phyloP scores from a whole-genome alignment of 1,284 basidiomycete species.

The Microstroma glucosiphilum region DNA sequence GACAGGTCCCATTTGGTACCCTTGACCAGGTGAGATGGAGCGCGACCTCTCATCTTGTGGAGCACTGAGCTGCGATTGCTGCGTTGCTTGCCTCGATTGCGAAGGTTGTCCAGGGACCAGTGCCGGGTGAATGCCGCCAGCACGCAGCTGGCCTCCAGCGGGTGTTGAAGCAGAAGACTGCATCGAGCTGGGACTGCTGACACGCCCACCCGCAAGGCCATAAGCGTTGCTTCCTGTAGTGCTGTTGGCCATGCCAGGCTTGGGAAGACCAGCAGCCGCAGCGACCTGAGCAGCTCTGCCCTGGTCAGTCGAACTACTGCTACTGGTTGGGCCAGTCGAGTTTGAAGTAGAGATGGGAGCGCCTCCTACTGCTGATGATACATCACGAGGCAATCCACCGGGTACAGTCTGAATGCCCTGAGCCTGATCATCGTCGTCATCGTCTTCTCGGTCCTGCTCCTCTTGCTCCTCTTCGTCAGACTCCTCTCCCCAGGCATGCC shows the following conservation, averaged over 20 bases:
- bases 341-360: not conserved
- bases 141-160: constrained; percentile 4
- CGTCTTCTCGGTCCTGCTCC: constrained; percentile 41
- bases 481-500: constrained; percentile 30
- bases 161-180: not conserved
- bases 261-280: constrained; percentile 6
- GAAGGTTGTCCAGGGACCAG: constrained; percentile 18
- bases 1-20: not conserved
- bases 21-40: not conserved
- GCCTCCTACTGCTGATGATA: not conserved
- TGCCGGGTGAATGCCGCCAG: constrained; percentile 21
- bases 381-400: no score
- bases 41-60: constrained; percentile 21
- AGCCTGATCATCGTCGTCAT: constrained; percentile 18
- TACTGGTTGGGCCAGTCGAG: constrained; percentile 14
- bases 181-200: constrained; percentile 10
- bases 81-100: constrained; percentile 31
- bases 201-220: constrained; percentile 7
- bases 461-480: constrained; percentile 41
- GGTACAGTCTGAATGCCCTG: not conserved
- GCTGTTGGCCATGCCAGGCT: not conserved
- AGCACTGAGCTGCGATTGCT: constrained; percentile 33
- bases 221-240: not conserved
- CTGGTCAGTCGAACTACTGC: constrained; percentile 14
- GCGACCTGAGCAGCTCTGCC: constrained; percentile 9